Evolutionary conservation across 148 eudicot species (phyloP).

Genomic region (Amaranthus hypochondriacus): DNA sequence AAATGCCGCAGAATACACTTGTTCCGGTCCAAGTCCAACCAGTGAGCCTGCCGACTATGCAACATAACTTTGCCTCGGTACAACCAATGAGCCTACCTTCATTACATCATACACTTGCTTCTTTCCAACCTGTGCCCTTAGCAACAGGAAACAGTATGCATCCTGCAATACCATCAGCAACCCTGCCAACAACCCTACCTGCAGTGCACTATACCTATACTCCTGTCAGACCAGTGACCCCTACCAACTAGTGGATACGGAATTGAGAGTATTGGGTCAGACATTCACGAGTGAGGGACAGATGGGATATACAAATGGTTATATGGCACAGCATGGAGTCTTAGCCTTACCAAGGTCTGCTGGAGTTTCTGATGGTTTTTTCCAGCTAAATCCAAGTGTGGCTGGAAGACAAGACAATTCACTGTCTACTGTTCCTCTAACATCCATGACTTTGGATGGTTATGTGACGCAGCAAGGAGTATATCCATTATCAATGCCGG

Average conservation of each 20-base stretch:
- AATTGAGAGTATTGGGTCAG: background rate
- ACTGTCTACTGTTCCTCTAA: constrained; percentile 13
- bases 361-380: constrained; percentile 19
- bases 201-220: constrained; percentile 16
- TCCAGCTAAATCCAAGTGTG: constrained; percentile 13
- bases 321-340: constrained; percentile 21
- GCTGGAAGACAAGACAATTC: constrained; percentile 14
- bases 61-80: constrained; percentile 17
- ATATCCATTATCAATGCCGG: constrained; percentile 17
- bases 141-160: constrained; percentile 17
- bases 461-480: constrained; percentile 22
- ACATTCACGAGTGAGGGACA: constrained; percentile 11
- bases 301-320: constrained; percentile 21
- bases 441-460: constrained; percentile 13
- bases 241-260: background rate
- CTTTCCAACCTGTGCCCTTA: constrained; percentile 15
- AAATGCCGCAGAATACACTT: constrained; percentile 15
- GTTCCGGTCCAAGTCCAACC: constrained; percentile 28
- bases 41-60: constrained; percentile 12
- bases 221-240: constrained; percentile 17
- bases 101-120: constrained; percentile 13
- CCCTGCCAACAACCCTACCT: constrained; percentile 14
- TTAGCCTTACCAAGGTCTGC: constrained; percentile 19
- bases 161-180: constrained; percentile 11
- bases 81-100: constrained; percentile 21